phyloP scores from a whole-genome alignment of 441 rosid species.

The Mallotus japonicus region DNA sequence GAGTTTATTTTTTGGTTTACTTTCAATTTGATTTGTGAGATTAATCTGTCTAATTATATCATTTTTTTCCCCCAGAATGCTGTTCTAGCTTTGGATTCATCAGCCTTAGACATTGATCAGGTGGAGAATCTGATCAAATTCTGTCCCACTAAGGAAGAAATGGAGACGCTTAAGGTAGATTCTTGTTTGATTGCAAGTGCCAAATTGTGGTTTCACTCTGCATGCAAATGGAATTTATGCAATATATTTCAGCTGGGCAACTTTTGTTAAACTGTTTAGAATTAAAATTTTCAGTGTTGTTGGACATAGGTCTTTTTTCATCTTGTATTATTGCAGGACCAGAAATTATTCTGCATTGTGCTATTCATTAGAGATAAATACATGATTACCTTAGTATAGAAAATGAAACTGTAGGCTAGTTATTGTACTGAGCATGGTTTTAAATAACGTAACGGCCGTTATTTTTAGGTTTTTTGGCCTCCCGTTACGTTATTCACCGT shows the following conservation, averaged over 20 bases:
- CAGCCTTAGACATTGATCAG: conserved; percentile 87
- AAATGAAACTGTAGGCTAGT: not conserved
- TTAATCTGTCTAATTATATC: conserved; percentile 20
- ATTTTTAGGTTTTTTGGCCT: no score
- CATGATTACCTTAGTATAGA: not conserved
- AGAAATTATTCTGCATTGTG: not conserved
- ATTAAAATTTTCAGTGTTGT: conserved; percentile 1
- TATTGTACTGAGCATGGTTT: conserved; percentile 7
- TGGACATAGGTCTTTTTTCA: not conserved
- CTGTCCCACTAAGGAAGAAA: conserved; percentile 96
- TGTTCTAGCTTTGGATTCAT: conserved; percentile 87
- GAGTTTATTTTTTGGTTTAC: not conserved
- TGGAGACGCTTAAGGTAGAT: conserved; percentile 78
- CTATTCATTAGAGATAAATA: not conserved
- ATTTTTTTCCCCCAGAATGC: conserved; percentile 56
- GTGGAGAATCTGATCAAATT: conserved; percentile 97
- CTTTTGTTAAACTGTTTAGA: not conserved
- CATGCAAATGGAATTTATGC: not conserved
- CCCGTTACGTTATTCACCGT: no score
- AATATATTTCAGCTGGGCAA: not conserved
- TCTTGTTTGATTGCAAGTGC: conserved; percentile 4
- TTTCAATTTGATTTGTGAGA: not conserved
- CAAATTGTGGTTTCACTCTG: not conserved
- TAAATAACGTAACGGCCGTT: not conserved
- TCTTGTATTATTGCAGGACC: not conserved